Conservation (phyloP, 2,329 filamentous ascomycete species). For the Penicillium sp. region DNA sequence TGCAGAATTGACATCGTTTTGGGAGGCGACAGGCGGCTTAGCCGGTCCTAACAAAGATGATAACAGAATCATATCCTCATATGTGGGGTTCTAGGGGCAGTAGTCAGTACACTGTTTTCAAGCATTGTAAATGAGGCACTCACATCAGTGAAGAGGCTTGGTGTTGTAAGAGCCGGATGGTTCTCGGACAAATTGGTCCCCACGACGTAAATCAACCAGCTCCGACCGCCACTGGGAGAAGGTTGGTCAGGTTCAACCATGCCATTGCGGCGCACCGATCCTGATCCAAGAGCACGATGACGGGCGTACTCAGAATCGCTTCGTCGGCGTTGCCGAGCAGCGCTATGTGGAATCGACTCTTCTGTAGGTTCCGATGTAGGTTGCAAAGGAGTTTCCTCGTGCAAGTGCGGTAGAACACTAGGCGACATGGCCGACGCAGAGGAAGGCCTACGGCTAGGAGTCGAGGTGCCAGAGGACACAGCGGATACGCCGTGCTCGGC, state of each 20-base stretch:
- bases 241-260: slow-evolving; percentile 60
- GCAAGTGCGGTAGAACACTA: slow-evolving; percentile 37
- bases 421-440: slow-evolving; percentile 46
- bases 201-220: slow-evolving; percentile 71
- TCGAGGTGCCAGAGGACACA: slow-evolving; percentile 53
- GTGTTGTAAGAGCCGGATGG: slow-evolving; percentile 67
- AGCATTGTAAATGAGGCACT: slow-evolving; percentile 18
- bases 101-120: slow-evolving; percentile 11
- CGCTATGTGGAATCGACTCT: slow-evolving; percentile 41
- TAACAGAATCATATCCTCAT: slow-evolving; percentile 70
- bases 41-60: slow-evolving; percentile 65
- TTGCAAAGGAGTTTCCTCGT: slow-evolving; percentile 38
- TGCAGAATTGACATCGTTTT: slow-evolving; percentile 62
- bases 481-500: slow-evolving; percentile 58
- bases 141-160: slow-evolving; percentile 68
- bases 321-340: slow-evolving; percentile 53
- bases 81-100: slow-evolving; percentile 55
- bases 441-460: slow-evolving; percentile 48
- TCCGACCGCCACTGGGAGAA: slow-evolving; percentile 53
- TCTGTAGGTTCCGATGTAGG: slow-evolving; percentile 41
- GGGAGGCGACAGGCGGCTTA: slow-evolving; percentile 65
- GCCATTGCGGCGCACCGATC: slow-evolving; percentile 61
- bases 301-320: slow-evolving; percentile 59
- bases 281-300: slow-evolving; percentile 58
- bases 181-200: slow-evolving; percentile 69